These are phyloP conservation scores for Penicillium sp. DNA, from an alignment of 2,329 filamentous ascomycete genomes.

Conservation along the genomic window DNA sequence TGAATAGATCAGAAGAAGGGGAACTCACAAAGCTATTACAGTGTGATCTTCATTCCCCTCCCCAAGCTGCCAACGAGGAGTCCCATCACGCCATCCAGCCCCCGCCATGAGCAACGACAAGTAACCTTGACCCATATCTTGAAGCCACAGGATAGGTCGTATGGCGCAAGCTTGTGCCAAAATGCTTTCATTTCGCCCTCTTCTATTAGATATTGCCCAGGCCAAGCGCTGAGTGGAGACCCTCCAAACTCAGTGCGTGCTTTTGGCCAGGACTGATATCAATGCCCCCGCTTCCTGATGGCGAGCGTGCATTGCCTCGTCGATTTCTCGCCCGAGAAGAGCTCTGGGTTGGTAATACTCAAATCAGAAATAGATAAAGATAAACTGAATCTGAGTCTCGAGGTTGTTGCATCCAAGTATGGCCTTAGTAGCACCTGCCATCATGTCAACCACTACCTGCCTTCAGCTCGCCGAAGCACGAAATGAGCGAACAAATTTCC, in stretches of 20 bases:
- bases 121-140: constrained; percentile 11
- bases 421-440: constrained; percentile 15
- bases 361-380: constrained; percentile 17
- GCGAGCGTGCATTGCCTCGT: constrained; percentile 8
- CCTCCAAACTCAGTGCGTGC: constrained; percentile 13
- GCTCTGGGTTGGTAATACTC: neutral
- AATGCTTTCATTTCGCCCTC: constrained; percentile 4
- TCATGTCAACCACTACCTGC: constrained; percentile 28
- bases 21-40: neutral
- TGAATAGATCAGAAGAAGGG: neutral
- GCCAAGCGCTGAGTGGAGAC: constrained; percentile 12
- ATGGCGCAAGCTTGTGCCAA: constrained; percentile 10
- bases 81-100: constrained; percentile 32
- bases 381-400: neutral
- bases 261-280: constrained; percentile 15
- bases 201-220: neutral
- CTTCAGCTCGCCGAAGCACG: constrained; percentile 21
- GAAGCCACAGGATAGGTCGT: constrained; percentile 5
- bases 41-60: constrained; percentile 7
- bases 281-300: constrained; percentile 16
- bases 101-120: constrained; percentile 33
- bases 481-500: constrained; percentile 14
- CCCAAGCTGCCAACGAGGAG: constrained; percentile 4
- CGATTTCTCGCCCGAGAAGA: constrained; percentile 24
- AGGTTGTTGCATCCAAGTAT: constrained; percentile 7